These are phyloP conservation scores for Nemania sp. DNA, from an alignment of 2,329 filamentous ascomycete genomes.

Conservation along the genomic window DNA sequence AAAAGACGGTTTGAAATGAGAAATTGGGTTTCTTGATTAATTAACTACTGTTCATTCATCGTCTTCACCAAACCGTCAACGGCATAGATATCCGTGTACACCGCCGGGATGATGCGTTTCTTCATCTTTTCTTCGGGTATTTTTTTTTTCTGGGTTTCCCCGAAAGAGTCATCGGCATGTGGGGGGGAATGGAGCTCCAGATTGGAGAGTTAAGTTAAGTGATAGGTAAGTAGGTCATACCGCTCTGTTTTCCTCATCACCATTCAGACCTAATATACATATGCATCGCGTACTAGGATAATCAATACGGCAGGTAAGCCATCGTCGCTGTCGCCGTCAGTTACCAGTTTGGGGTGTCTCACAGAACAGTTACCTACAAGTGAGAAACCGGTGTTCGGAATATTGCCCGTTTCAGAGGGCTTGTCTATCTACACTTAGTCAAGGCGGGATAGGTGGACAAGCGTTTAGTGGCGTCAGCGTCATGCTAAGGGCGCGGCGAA, in stretches of 20 bases:
- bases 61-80: too few relatives aligned
- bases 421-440: background rate
- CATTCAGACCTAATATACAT: background rate
- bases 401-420: constrained; percentile 18
- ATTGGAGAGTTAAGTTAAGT: too few relatives aligned
- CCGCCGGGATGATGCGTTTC: too few relatives aligned
- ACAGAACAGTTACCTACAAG: background rate
- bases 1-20: too few relatives aligned
- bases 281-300: background rate
- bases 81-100: background rate
- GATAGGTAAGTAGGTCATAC: too few relatives aligned
- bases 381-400: constrained; percentile 4
- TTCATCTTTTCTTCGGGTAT: too few relatives aligned
- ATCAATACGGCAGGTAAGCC: background rate
- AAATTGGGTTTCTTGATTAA: too few relatives aligned
- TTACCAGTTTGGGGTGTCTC: background rate
- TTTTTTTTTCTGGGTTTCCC: constrained; percentile 19
- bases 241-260: background rate
- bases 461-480: constrained; percentile 11
- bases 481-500: background rate
- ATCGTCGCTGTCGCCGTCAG: background rate
- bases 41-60: too few relatives aligned
- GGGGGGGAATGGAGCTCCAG: background rate
- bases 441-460: background rate
- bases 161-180: constrained; percentile 44